Evolutionary conservation across 2,329 filamentous ascomycete species (phyloP), one percentile per base, ranked within the genome.

Genomic region (Chaetomium sp.): DNA sequence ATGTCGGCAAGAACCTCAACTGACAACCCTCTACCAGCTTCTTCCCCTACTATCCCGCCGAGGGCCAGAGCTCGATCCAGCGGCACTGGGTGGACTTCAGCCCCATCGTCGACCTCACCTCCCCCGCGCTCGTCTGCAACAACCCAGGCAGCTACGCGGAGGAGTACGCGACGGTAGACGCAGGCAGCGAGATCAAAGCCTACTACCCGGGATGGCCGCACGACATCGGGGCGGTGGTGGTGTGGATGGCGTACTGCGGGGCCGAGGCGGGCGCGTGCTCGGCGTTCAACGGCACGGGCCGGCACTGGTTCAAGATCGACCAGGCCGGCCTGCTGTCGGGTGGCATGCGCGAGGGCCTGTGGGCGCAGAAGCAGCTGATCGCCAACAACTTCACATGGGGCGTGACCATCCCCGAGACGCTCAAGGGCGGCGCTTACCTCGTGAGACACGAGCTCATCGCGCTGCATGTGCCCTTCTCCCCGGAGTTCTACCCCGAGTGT

Each of bases 401-500:
- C 38, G 59, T 25, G 50, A 61, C 50, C 1, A 23, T 61, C 7
- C 59, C 59, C 12, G 35, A 55, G 35, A 19, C 23, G 16, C 12
- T 61, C 9, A 21, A 10, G 50, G 16, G 16, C 2, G 59, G 59
- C 4, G 59, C 59, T n/a, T 61, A 61, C 8, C n/a, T 61, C 16
- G 16, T 61, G 16, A 21, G 59, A 21, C 59, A 61, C 13, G 59
- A 61, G 21, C 16, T 61, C 16, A 12, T 61, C 19, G 49, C 59
- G 23, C 50, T 61, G 27, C 59, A 61, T 29, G 59, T 61, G 25
- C 59, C 59, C 2, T 61, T 61, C 8, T 55, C 50, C 1, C 59
- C 59, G 7, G 59, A 61, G 35, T 61, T 61, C n/a, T 61, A 61
- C 21, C 59, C 59, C 5, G 59, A 61, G n/a, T 61, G 59, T 6